Evolutionary conservation across 139 green algal species (phyloP).

Genomic region (Parachlorella kessleri): DNA sequence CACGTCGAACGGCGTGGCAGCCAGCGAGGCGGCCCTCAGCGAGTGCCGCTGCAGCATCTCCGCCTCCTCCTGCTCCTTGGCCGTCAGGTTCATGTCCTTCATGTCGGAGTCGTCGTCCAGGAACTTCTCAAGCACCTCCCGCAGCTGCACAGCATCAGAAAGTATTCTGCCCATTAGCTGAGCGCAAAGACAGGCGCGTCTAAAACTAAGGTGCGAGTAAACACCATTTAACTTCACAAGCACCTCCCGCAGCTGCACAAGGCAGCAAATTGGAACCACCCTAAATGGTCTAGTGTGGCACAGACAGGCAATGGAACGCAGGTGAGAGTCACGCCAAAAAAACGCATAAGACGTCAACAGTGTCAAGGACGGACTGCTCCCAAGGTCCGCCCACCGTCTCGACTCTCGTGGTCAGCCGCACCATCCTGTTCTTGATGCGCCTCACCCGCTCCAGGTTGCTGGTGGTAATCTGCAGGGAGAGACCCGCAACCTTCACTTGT

Average conservation of each 20-base stretch:
- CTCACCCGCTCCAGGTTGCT: constrained; percentile 91
- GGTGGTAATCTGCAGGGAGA: constrained; percentile 62
- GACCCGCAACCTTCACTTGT: no score
- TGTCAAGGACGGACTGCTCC: neutral
- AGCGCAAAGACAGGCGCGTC: no score
- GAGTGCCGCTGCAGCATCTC: neutral
- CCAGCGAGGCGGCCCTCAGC: neutral
- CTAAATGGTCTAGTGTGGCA: no score
- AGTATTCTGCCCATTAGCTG: no score
- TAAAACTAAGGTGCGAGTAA: no score
- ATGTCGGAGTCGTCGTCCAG: constrained; percentile 68
- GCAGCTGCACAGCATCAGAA: constrained; percentile 21
- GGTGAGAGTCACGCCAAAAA: neutral
- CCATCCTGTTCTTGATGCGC: constrained; percentile 82
- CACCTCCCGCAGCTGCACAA: constrained; percentile 46
- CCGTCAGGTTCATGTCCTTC: constrained; percentile 64
- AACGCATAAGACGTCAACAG: no score
- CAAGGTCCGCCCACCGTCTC: constrained; percentile 37
- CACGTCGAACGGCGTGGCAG: constrained; percentile 23
- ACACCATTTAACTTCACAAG: constrained; percentile 69
- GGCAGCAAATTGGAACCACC: no score
- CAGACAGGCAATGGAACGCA: neutral
- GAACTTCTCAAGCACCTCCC: constrained; percentile 63
- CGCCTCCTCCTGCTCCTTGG: constrained; percentile 24
- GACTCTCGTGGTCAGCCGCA: constrained; percentile 55